These are phyloP conservation scores for Botryotinia calthae DNA, from an alignment of 2,329 filamentous ascomycete species.

Conservation along the genomic window DNA sequence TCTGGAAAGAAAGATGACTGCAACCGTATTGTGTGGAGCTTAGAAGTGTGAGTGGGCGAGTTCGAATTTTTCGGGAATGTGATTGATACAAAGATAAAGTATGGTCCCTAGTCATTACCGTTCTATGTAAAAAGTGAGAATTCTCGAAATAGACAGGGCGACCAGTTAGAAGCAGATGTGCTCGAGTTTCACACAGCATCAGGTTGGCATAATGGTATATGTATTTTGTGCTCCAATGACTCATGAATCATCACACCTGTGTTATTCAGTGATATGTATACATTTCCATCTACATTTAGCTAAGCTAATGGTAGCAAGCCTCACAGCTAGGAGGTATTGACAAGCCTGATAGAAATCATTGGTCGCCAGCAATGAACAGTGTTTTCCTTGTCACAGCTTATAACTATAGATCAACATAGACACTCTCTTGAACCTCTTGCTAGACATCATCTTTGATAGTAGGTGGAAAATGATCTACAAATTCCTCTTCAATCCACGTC, in stretches of 20 bases:
- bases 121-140: not conserved
- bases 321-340: not conserved
- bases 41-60: not conserved
- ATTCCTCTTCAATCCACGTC: not conserved
- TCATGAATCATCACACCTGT: not conserved
- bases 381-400: not conserved
- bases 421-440: not conserved
- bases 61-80: not conserved
- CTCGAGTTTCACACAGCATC: not conserved
- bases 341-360: not conserved
- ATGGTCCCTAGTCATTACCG: not conserved
- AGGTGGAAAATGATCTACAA: not conserved
- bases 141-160: not conserved
- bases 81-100: not conserved
- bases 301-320: not conserved
- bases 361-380: not conserved
- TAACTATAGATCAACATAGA: not conserved
- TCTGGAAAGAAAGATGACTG: not conserved
- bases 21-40: not conserved
- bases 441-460: too few relatives aligned
- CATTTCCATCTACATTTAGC: not conserved
- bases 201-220: not conserved
- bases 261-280: not conserved
- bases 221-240: not conserved
- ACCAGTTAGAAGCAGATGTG: not conserved